Evolutionary conservation across 805 yeast genomes (phyloP).

Genomic region (Pichia gijzeniarum): DNA sequence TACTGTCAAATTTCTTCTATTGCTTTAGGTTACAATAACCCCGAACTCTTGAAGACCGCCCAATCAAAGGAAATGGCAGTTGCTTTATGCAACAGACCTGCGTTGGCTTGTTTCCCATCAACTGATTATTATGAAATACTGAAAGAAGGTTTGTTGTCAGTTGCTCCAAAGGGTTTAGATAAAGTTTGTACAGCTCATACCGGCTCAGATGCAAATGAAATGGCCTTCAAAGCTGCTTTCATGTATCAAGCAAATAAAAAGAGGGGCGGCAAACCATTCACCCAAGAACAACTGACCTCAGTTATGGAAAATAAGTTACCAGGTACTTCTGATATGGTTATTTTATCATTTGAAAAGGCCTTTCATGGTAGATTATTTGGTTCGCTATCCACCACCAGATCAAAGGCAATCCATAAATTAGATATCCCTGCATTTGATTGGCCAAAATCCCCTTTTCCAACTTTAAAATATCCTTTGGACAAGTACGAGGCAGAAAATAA

Average conservation of each 20-base stretch:
- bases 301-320: slow-evolving; percentile 48
- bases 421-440: slow-evolving; percentile 56
- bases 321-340: slow-evolving; percentile 47
- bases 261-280: slow-evolving; percentile 43
- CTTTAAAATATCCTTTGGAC: slow-evolving; percentile 77
- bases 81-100: slow-evolving; percentile 64
- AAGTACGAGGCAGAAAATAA: slow-evolving; percentile 47
- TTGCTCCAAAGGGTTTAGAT: slow-evolving; percentile 57
- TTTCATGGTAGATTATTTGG: slow-evolving; percentile 56
- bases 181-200: slow-evolving; percentile 60
- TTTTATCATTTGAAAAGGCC: slow-evolving; percentile 46
- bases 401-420: slow-evolving; percentile 51
- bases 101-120: slow-evolving; percentile 58
- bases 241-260: slow-evolving; percentile 48
- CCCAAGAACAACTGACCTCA: slow-evolving; percentile 39
- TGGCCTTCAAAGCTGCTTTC: slow-evolving; percentile 66
- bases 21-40: slow-evolving; percentile 67
- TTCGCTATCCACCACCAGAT: slow-evolving; percentile 48
- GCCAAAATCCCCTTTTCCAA: slow-evolving; percentile 66
- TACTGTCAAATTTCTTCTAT: slow-evolving; percentile 71
- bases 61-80: slow-evolving; percentile 54
- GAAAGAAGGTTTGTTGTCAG: slow-evolving; percentile 43
- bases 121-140: slow-evolving; percentile 46
- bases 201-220: slow-evolving; percentile 66
- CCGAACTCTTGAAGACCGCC: slow-evolving; percentile 53